Evolutionary conservation across 768 basidiomycete genomes (phyloP).

Genomic region (Kwoniella pini): DNA sequence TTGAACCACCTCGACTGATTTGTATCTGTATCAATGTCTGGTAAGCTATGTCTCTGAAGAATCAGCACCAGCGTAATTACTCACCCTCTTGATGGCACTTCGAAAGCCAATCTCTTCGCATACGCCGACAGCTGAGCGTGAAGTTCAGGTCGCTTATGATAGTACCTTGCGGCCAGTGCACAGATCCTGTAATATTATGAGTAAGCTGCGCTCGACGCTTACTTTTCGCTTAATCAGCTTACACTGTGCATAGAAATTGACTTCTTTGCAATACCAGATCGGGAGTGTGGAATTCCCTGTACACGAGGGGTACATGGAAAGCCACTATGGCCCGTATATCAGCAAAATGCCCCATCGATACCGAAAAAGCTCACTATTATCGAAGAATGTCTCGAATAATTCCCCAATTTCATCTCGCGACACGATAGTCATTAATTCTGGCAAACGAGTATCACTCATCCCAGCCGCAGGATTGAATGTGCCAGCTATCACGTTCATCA

Average conservation of each 20-base stretch:
- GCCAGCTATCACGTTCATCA: background rate
- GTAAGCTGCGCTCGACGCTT: background rate
- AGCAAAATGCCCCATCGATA: background rate
- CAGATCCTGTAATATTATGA: conserved; percentile 66
- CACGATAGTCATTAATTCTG: conserved; percentile 89
- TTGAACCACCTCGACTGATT: conserved; percentile 88
- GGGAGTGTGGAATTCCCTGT: conserved; percentile 88
- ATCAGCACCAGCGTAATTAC: no score
- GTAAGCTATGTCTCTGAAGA: no score
- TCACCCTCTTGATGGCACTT: conserved; percentile 52
- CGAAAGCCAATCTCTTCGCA: conserved; percentile 81
- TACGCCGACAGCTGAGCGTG: conserved; percentile 67
- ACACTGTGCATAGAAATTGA: conserved; percentile 89
- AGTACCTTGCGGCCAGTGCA: conserved; percentile 90
- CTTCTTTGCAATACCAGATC: conserved; percentile 89
- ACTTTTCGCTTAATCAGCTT: conserved; percentile 59
- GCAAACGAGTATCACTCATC: conserved; percentile 72
- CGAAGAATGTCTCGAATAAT: conserved; percentile 72
- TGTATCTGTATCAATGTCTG: conserved; percentile 33
- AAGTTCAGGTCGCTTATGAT: conserved; percentile 75
- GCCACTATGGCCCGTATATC: conserved; percentile 45
- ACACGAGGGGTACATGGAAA: conserved; percentile 73
- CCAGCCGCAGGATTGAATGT: conserved; percentile 57
- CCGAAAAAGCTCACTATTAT: conserved; percentile 50
- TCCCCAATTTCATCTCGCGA: conserved; percentile 84